These are phyloP conservation scores for Crithidia brevicula DNA, from an alignment of 208 protist species.

Conservation along the genomic window DNA sequence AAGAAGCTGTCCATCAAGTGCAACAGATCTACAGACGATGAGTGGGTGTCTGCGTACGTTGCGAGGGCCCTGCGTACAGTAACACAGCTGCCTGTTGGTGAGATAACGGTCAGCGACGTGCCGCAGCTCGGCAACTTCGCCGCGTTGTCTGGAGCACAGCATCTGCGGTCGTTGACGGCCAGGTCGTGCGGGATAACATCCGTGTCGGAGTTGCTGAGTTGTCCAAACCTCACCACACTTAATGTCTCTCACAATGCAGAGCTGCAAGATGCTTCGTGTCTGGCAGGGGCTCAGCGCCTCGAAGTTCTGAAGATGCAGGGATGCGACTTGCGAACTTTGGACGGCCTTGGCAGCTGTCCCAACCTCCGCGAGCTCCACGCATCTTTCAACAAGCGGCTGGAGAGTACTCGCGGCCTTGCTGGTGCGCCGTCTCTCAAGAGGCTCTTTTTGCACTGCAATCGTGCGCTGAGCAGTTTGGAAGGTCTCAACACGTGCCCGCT, in stretches of 20 bases:
- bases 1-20: not conserved
- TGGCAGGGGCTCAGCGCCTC: not conserved
- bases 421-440: not conserved
- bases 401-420: slow-evolving; percentile 7
- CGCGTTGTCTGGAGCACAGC: not conserved
- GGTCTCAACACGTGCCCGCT: not conserved
- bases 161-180: not conserved
- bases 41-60: not conserved
- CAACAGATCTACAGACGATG: not conserved
- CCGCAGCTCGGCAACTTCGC: not conserved
- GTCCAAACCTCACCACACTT: not conserved
- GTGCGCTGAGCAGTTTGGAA: not conserved
- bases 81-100: not conserved
- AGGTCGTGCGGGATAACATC: not conserved
- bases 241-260: not conserved
- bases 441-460: not conserved
- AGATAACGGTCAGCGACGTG: not conserved
- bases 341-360: not conserved
- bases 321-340: not conserved
- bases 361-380: not conserved
- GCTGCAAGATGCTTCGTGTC: not conserved
- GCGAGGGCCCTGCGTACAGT: not conserved
- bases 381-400: not conserved
- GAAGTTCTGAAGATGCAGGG: not conserved
- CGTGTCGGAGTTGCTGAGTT: not conserved